A percentile compares a stretch with the other conserved stretches of the same genome.
phyloP scores from a whole-genome alignment of 768 basidiomycete species.

The Suillus subalutaceus region DNA sequence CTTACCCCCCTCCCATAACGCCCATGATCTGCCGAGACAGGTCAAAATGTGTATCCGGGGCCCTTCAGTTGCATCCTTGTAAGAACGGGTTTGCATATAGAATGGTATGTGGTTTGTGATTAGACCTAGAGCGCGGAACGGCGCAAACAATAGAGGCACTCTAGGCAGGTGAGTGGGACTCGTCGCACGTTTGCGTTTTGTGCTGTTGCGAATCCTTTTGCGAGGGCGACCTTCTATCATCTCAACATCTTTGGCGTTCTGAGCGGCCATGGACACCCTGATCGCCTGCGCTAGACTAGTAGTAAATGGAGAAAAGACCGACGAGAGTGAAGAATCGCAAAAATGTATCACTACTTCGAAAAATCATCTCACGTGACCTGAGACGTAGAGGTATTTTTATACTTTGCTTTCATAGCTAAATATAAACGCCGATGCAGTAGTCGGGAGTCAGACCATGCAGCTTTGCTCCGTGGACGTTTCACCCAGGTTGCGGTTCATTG shows the following conservation, averaged over 20 bases:
- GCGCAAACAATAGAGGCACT: conserved; percentile 70
- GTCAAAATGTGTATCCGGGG: conserved; percentile 85
- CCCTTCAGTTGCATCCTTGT: conserved; percentile 83
- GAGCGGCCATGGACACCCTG: conserved; percentile 20
- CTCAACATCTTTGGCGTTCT: conserved; percentile 14
- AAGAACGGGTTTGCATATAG: conserved; percentile 79
- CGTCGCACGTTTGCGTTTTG: conserved; percentile 11
- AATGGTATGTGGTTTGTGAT: conserved; percentile 92
- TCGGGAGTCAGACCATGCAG: neutral
- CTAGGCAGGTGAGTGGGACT: conserved; percentile 12
- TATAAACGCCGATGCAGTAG: neutral
- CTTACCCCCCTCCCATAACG: conserved; percentile 94
- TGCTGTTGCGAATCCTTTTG: conserved; percentile 25
- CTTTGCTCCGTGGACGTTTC: neutral
- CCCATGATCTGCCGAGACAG: conserved; percentile 89
- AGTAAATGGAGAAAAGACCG: neutral
- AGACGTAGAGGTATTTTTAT: neutral
- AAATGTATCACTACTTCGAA: neutral
- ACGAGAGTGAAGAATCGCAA: neutral
- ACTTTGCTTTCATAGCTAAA: neutral
- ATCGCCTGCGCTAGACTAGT: neutral
- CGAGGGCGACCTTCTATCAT: conserved; percentile 23
- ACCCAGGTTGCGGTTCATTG: neutral
- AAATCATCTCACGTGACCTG: conserved; percentile 12
- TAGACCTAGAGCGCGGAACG: conserved; percentile 94